A percentile compares a stretch with the other conserved stretches of the same genome.
Conservation (phyloP, 129 eudicot species). For the Ambrosia artemisiifolia region DNA sequence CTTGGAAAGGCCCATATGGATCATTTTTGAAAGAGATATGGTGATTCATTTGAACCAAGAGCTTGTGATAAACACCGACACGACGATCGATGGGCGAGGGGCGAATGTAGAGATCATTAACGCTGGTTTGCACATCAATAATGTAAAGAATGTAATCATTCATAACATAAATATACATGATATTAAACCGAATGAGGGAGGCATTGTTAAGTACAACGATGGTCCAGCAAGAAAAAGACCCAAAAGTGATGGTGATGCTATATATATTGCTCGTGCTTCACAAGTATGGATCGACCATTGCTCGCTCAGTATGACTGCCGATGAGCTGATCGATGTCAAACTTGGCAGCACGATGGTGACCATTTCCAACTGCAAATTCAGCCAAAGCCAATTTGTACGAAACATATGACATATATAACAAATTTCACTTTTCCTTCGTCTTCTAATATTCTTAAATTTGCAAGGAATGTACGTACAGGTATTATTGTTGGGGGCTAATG, state of each 20-base stretch:
- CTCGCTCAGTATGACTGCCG: conserved; percentile 35
- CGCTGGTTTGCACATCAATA: conserved; percentile 50
- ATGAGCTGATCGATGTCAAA: conserved; percentile 70
- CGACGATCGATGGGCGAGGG: conserved; percentile 83
- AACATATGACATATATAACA: neutral
- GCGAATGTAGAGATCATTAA: conserved; percentile 54
- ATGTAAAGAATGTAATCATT: conserved; percentile 52
- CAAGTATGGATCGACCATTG: conserved; percentile 68
- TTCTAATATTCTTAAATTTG: neutral
- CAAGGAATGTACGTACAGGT: conserved; percentile 32
- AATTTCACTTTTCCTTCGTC: no score
- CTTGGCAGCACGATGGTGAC: conserved; percentile 50
- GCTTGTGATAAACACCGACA: conserved; percentile 48
- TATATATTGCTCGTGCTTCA: conserved; percentile 39
- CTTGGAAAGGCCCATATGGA: conserved; percentile 60
- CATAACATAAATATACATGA: conserved; percentile 48
- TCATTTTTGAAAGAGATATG: conserved; percentile 52
- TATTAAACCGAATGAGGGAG: conserved; percentile 43
- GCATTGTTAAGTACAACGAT: conserved; percentile 44
- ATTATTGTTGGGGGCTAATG: conserved; percentile 65
- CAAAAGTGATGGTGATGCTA: conserved; percentile 63
- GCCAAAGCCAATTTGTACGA: conserved; percentile 46
- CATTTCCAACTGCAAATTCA: conserved; percentile 69
- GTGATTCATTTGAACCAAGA: conserved; percentile 47
- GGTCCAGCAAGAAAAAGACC: conserved; percentile 47